Base-by-base conservation (phyloP, 352 stramenopile species). In the Pythium oligandrum region DNA sequence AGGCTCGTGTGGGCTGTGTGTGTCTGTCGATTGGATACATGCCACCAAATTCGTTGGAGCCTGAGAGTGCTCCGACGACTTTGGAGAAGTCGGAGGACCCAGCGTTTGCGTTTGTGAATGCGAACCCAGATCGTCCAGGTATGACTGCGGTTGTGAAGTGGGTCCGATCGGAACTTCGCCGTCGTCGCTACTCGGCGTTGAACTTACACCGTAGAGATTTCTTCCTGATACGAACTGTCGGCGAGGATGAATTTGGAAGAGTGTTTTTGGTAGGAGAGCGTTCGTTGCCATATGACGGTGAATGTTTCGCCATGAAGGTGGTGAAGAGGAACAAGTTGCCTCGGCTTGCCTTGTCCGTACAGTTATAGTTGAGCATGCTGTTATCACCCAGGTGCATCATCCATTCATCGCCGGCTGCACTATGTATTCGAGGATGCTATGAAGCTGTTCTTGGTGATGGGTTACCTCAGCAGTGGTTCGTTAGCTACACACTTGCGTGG, bases 221-320 rank as follows among this genome's bases (percentile, higher is more conserved):
- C 65, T 95, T 98, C 53, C 78, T 99, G 57, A 79, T 99, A 52
- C 97, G 98, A 63, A 90, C 98, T 53, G 96, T 98, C 48, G 96
- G 96, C 3, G 97, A 99, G 67, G 96, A 95, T 57, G 96, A 64
- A 59, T 98, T 98, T 67, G 95, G 94, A 71, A 98, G 98, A 74
- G 97, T 99, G 12, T 99, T 99, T 67, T 71, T 99, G 34, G 97
- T 97, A 4, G 82, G 92, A 51, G 98, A 99, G 73, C 89, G 87
- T 3, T 98, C 72, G 8, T 52, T 73, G 10, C 86, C 78, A 6
- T 26, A 26, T 26, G 17, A 94, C 39, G 86, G 90, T 38, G 78
- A 98, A 61, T 98, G 97, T 64, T 99, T 98, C 68, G 97, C 97
- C 3, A 98, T 99, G 84, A 99, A 99, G 64, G 89, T 98, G 46